Base-by-base conservation (phyloP, 495 filamentous ascomycete genomes). In the Daldinia loculata region DNA sequence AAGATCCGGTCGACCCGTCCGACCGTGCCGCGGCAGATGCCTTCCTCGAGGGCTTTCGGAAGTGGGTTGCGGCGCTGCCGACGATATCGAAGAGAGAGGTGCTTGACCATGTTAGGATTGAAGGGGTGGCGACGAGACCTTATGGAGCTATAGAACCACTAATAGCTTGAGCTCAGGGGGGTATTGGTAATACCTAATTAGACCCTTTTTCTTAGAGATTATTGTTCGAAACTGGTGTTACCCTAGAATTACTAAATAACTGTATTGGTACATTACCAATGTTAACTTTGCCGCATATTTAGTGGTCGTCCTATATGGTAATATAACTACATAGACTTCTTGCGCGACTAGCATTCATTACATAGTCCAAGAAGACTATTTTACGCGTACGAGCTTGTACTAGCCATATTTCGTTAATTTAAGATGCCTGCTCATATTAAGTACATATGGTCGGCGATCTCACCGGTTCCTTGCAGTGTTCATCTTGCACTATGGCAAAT, bases 1-100 rank as follows among this genome's bases (percentile, higher is more conserved):
- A 83, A 65, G 81, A 86, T 70, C 86, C 86, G 24, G 77, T 86
- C 56, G 86, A 89, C 65, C 56, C 70, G 19, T 69, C 66, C 12
- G 61, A 73, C 7, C 56, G 53, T 52, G 61, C 14, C 7, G 22
- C 53, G 2, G 36, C 64, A 2, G 65, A 69, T 45, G 43, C 22
- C 15, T 73, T 73, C 27, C 61, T 69, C 6, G 51, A 66, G n/a
- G 70, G 61, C 3, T 73, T 69, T n/a, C 27, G 26, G 6, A 56
- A 52, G 19, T 73, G 70, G 70, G 45, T 63, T 34, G 70, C 52
- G 4, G 61, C 61, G 17, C 61, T 58, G 2, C 32, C 56, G 6
- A 72, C 15, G 48, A 65, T 60, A 9, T 72, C 69, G 19, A 64
- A 51, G 39, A 67, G 60, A 30, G 69, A 72, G 3, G 63, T 72